Conservation (phyloP, 1,139 yeast species). For the Zhuliangozyma parablackwelliae region DNA sequence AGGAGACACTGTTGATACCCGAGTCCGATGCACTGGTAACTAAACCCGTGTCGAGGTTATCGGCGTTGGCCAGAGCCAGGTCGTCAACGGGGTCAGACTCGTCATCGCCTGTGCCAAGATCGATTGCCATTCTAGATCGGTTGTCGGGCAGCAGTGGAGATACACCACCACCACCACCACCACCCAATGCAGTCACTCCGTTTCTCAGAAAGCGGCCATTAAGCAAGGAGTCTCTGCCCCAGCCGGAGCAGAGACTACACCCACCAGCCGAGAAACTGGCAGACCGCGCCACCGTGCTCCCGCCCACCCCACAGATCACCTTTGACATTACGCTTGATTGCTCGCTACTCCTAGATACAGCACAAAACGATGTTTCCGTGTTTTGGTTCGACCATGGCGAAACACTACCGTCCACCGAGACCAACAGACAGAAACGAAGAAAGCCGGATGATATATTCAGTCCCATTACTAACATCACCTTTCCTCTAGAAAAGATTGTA, state of each 20-base stretch:
- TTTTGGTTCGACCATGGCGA: slow-evolving; percentile 13
- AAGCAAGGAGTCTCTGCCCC: too few species aligned
- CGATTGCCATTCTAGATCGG: slow-evolving; percentile 19
- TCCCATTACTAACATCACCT: slow-evolving; percentile 41
- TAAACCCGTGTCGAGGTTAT: slow-evolving; percentile 38
- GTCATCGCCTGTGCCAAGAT: slow-evolving; percentile 8
- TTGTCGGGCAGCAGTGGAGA: slow-evolving; percentile 6
- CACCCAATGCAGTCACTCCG: not conserved
- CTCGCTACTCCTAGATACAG: slow-evolving; percentile 15
- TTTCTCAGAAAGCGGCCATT: too few species aligned
- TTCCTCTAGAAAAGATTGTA: slow-evolving; percentile 34
- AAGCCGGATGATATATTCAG: slow-evolving; percentile 19
- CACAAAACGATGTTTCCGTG: slow-evolving; percentile 15
- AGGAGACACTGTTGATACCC: too few species aligned
- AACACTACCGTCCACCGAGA: slow-evolving; percentile 5
- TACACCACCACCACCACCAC: not conserved
- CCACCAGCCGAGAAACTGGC: too few species aligned
- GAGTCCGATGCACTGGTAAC: too few species aligned
- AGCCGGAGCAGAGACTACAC: too few species aligned
- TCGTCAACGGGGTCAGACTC: slow-evolving; percentile 12
- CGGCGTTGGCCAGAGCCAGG: slow-evolving; percentile 46
- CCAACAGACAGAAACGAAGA: slow-evolving; percentile 15
- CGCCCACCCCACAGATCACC: slow-evolving; percentile 3
- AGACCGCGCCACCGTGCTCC: too few species aligned
- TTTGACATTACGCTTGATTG: slow-evolving; percentile 16